Evolutionary conservation across 257 asterid genomes (phyloP).

Genomic region (Solanum boliviense): DNA sequence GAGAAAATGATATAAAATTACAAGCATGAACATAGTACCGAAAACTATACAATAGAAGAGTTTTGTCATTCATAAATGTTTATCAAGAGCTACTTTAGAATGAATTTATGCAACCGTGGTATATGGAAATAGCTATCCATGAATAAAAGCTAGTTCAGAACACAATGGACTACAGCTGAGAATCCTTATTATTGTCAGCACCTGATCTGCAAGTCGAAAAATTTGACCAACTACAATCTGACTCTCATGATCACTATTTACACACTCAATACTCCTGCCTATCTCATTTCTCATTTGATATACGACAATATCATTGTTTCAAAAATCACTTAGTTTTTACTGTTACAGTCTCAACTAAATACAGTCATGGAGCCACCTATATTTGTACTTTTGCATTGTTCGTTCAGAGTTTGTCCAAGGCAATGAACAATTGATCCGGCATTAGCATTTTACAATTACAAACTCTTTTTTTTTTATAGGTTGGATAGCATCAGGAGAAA

Average conservation of each 20-base stretch:
- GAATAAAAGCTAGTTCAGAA: neutral
- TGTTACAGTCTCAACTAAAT: neutral
- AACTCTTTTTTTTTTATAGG: neutral
- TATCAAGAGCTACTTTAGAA: neutral
- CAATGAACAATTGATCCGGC: neutral
- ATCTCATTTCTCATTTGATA: neutral
- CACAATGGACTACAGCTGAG: neutral
- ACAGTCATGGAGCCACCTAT: neutral
- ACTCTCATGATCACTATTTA: neutral
- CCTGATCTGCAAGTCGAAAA: neutral
- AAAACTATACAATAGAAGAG: neutral
- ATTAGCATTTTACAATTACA: neutral
- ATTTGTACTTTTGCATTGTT: neutral
- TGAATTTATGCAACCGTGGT: neutral
- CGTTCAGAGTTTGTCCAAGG: neutral
- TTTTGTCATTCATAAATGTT: neutral
- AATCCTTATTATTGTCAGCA: neutral
- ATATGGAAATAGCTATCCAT: neutral
- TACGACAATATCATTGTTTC: neutral
- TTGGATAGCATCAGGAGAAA: too few species aligned
- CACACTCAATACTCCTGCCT: neutral
- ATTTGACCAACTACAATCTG: neutral
- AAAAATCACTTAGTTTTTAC: neutral
- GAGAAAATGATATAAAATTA: neutral
- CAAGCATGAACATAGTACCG: neutral